Conservation (phyloP, 2,329 filamentous ascomycete genomes). For the Diaporthe longicolla region DNA sequence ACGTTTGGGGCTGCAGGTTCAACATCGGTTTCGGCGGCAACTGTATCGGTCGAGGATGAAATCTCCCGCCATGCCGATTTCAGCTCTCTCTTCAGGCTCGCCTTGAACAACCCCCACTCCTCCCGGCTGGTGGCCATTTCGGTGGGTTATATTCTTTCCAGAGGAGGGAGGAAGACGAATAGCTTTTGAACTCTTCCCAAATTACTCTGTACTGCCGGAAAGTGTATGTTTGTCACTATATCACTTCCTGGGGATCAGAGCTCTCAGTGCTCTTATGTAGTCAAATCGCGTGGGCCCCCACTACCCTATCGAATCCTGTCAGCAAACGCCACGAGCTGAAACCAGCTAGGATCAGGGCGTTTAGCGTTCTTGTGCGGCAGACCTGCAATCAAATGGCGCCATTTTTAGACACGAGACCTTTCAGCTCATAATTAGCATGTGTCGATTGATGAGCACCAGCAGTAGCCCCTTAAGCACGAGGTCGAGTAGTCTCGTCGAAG, state of each 20-base stretch:
- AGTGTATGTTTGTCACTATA: background rate
- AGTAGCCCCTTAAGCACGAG: no score
- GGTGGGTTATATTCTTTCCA: no score
- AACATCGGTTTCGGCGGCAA: background rate
- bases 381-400: no score
- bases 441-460: no score
- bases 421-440: no score
- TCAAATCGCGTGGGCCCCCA: background rate
- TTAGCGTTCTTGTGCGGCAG: background rate
- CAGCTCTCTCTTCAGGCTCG: background rate
- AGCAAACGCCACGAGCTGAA: background rate
- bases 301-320: background rate
- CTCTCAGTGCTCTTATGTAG: no score
- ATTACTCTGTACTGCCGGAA: background rate
- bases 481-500: no score
- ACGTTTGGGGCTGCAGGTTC: background rate
- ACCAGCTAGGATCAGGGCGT: background rate
- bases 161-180: background rate
- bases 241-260: no score
- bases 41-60: background rate
- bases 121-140: background rate
- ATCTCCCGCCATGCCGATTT: background rate
- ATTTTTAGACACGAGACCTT: no score
- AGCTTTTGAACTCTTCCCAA: background rate
- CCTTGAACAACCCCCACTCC: background rate